Base-by-base conservation (phyloP, 1,284 basidiomycete species). In the Boletus calvinii region DNA sequence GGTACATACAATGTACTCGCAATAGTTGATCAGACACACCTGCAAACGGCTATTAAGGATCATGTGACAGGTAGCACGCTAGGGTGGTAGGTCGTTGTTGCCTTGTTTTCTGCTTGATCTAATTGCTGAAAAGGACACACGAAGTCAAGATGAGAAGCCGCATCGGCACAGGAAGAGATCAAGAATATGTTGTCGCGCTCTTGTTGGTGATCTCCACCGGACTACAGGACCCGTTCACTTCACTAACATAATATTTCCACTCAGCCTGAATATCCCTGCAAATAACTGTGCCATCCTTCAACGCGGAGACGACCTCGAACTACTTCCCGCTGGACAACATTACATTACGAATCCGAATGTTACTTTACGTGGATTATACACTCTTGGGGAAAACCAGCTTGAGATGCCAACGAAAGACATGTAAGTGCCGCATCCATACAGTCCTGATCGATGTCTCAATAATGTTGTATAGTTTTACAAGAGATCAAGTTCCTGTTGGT, bases 361-460 rank as follows among this genome's bases (percentile, higher is more conserved):
- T 36, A 90, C 87, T 2, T 71, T 91, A 9, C 84, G 89, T 52
- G 87, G 87, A 7, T 60, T 90, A 24, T 91, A 83, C 66, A 89
- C 88, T 2, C 77, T 86, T 1, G 88, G 89, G 20, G 88, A 91
- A 65, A 88, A 86, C 60, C 88, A 91, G 67, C 68, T 88, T 29
- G 89, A 90, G 67, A 86, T 90, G 84, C 86, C 87, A 3, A 90
- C 88, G 8, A 90, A 90, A 68, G 87, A 90, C 59, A 88, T 90
- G 86, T 87, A 57, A 60, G 81, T 70, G 11, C 45, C n/a, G 3
- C 12, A 24, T 32, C 26, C 5, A 43, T 15, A 17, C 6, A 45
- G 20, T 18, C 18, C 31, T 15, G 6, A 17, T 52, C 48, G 17
- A 32, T 39, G 37, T 54, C 45, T 46, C 6, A 50, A 31, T 50